Conservation (phyloP, 768 basidiomycete species). For the Mycena filopes region DNA sequence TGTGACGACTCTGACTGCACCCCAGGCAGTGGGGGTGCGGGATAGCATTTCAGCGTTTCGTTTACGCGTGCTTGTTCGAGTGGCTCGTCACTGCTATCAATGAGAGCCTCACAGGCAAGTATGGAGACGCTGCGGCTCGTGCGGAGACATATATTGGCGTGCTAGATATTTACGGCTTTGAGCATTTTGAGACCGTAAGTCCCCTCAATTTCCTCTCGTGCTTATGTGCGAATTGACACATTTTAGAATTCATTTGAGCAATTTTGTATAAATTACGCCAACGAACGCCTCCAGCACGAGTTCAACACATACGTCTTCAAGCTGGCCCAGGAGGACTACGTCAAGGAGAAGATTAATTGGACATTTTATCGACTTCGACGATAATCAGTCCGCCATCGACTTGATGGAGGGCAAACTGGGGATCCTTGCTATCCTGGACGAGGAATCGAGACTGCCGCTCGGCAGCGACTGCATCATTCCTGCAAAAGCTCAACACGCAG, state of each 20-base stretch:
- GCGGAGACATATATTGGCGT: constrained; percentile 99
- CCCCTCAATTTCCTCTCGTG: neutral
- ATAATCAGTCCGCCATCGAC: constrained; percentile 99
- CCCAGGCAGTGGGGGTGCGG: constrained; percentile 94
- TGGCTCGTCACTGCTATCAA: constrained; percentile 98
- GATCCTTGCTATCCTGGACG: constrained; percentile 92
- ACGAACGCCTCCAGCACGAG: constrained; percentile 98
- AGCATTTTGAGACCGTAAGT: constrained; percentile 93
- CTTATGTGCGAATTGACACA: constrained; percentile 12
- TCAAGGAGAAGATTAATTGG: constrained; percentile 99
- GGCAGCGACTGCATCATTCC: constrained; percentile 93
- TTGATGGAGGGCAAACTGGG: constrained; percentile 98
- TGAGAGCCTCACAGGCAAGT: constrained; percentile 93
- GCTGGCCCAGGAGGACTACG: constrained; percentile 98
- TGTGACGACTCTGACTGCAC: constrained; percentile 82
- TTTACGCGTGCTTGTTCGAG: constrained; percentile 98
- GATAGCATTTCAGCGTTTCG: constrained; percentile 98
- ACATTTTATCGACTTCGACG: constrained; percentile 99
- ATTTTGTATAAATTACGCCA: constrained; percentile 99
- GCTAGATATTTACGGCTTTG: constrained; percentile 96
- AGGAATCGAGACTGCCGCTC: constrained; percentile 95
- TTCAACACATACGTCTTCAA: constrained; percentile 99
- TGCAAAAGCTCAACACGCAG: constrained; percentile 92
- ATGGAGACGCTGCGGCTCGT: constrained; percentile 86
- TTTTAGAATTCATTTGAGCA: constrained; percentile 90